Evolutionary conservation across 495 filamentous ascomycete genomes (phyloP).

Genomic region (Thermochaetoides thermophila): DNA sequence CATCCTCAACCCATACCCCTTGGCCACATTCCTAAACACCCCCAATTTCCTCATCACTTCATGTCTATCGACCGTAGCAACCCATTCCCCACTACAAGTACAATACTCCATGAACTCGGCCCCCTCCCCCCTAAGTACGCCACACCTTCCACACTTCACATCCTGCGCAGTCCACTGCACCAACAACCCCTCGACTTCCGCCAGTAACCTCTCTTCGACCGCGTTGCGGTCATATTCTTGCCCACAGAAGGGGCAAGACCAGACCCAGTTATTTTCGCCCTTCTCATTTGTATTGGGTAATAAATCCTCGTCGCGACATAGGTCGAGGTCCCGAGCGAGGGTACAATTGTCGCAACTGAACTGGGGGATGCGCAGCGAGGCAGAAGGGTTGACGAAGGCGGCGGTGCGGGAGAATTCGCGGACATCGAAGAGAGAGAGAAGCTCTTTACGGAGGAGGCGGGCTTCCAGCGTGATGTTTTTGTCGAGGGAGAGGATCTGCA

Average conservation of each 20-base stretch:
- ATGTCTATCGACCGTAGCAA: constrained; percentile 50
- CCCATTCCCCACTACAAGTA: constrained; percentile 77
- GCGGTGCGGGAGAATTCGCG: constrained; percentile 85
- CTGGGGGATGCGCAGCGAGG: constrained; percentile 54
- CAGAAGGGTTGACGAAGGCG: constrained; percentile 72
- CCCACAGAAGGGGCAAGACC: constrained; percentile 67
- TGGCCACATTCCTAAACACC: constrained; percentile 59
- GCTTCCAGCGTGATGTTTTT: constrained; percentile 77
- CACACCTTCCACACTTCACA: constrained; percentile 63
- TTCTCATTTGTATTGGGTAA: constrained; percentile 28
- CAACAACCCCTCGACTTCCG: constrained; percentile 55
- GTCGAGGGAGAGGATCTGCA: constrained; percentile 80
- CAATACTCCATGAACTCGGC: constrained; percentile 98
- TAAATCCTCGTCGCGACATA: constrained; percentile 84
- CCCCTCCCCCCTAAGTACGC: constrained; percentile 45
- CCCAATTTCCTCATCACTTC: constrained; percentile 49
- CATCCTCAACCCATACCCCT: constrained; percentile 67
- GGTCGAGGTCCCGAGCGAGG: constrained; percentile 72
- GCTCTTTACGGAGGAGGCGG: constrained; percentile 71
- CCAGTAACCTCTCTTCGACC: constrained; percentile 74
- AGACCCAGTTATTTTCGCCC: constrained; percentile 32
- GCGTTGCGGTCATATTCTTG: constrained; percentile 57
- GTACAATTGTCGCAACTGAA: constrained; percentile 80
- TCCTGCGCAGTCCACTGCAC: constrained; percentile 83
- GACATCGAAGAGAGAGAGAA: constrained; percentile 80